Evolutionary conservation across 306 rosid genomes (phyloP).

Genomic region (Vachellia pachyceras): DNA sequence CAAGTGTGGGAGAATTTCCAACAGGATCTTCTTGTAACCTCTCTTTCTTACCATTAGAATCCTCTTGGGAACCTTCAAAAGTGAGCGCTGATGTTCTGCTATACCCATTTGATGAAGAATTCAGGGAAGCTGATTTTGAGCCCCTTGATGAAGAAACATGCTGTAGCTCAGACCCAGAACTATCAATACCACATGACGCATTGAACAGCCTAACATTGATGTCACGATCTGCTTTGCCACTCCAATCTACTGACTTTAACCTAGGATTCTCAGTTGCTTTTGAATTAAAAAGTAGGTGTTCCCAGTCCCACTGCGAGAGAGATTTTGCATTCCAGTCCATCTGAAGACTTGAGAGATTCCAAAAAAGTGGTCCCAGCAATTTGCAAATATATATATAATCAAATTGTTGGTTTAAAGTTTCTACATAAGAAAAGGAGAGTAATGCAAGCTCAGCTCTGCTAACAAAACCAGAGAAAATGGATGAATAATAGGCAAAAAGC

Average conservation of each 20-base stretch:
- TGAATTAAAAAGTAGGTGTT: slow-evolving; percentile 59
- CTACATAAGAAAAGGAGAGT: slow-evolving; percentile 21
- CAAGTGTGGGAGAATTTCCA: slow-evolving; percentile 56
- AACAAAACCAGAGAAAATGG: slow-evolving; percentile 14
- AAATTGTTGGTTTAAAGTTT: slow-evolving; percentile 9
- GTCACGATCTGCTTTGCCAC: slow-evolving; percentile 59
- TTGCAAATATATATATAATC: slow-evolving; percentile 43
- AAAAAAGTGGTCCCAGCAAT: slow-evolving; percentile 36
- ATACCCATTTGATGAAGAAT: slow-evolving; percentile 72
- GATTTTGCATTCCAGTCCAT: slow-evolving; percentile 93
- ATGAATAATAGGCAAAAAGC: slow-evolving; percentile 15
- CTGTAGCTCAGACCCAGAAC: slow-evolving; percentile 58
- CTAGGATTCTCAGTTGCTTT: slow-evolving; percentile 65
- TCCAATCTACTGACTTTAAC: slow-evolving; percentile 57
- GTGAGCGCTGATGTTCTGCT: slow-evolving; percentile 66
- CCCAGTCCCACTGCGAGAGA: slow-evolving; percentile 80
- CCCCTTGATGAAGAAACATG: slow-evolving; percentile 62
- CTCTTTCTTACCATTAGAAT: slow-evolving; percentile 57
- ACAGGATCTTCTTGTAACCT: slow-evolving; percentile 48
- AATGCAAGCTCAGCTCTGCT: slow-evolving; percentile 18
- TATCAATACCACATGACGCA: slow-evolving; percentile 61
- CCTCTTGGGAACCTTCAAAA: slow-evolving; percentile 61
- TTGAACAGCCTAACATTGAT: slow-evolving; percentile 56
- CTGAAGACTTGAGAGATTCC: slow-evolving; percentile 38
- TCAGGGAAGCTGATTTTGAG: slow-evolving; percentile 75